A percentile compares a stretch with the other conserved stretches of the same genome.
Evolutionary conservation across 495 filamentous ascomycete species (phyloP).

Genomic region (Annulohypoxylon maeteangense): DNA sequence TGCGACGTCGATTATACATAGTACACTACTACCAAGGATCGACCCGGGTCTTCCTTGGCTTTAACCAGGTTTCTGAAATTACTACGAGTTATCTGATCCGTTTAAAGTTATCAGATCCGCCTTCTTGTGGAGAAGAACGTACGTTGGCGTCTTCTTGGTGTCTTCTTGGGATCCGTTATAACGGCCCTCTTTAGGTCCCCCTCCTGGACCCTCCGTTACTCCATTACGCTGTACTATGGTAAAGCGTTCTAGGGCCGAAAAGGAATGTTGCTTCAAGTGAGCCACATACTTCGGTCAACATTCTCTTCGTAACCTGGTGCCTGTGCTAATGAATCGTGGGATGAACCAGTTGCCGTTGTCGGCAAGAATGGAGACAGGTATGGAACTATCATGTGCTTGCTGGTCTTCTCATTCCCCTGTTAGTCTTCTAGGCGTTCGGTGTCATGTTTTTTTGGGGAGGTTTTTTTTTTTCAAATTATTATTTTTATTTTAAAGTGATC

Average conservation of each 20-base stretch:
- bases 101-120: conserved; percentile 50
- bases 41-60: conserved; percentile 17
- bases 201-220: too few relatives aligned
- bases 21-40: conserved; percentile 39
- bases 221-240: too few relatives aligned
- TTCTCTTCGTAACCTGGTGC: conserved; percentile 23
- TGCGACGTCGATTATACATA: conserved; percentile 11
- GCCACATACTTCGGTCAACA: conserved; percentile 20
- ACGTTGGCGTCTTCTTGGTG: conserved; percentile 24
- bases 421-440: conserved; percentile 25
- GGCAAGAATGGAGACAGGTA: conserved; percentile 43
- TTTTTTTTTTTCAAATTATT: conserved; percentile 1
- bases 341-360: conserved; percentile 40
- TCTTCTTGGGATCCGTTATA: conserved; percentile 32
- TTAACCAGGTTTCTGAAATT: conserved; percentile 30
- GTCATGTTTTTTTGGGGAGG: conserved; percentile 12
- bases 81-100: conserved; percentile 48
- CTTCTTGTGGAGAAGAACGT: conserved; percentile 30
- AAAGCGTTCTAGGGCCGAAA: conserved; percentile 34
- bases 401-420: conserved; percentile 31
- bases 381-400: conserved; percentile 33
- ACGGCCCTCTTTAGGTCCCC: background rate
- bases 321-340: conserved; percentile 26
- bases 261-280: conserved; percentile 43
- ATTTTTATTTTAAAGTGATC: too few relatives aligned